These are phyloP conservation scores for Ganoderma resinaceum DNA, from an alignment of 1,284 basidiomycete genomes.

Conservation along the genomic window DNA sequence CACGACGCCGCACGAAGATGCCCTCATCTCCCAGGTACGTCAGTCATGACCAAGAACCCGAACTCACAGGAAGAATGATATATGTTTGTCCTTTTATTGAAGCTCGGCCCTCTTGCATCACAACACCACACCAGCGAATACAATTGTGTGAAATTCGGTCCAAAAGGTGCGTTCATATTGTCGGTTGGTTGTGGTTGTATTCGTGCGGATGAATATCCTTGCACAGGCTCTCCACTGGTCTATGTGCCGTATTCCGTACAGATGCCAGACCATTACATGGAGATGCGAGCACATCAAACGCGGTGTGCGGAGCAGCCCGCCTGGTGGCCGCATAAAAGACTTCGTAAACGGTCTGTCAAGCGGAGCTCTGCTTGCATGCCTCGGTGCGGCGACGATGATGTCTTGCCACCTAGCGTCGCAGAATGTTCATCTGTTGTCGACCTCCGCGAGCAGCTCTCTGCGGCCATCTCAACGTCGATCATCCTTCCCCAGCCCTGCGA, in stretches of 20 bases:
- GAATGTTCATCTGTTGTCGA: constrained; percentile 36
- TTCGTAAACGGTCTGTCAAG: constrained; percentile 3
- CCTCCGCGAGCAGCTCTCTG: constrained; percentile 57
- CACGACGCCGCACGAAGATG: constrained; percentile 13
- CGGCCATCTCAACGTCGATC: constrained; percentile 57
- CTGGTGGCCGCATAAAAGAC: constrained; percentile 60
- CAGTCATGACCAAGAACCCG: not conserved
- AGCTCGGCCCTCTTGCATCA: constrained; percentile 71
- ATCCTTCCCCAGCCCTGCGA: constrained; percentile 37
- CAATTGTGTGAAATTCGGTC: constrained; percentile 78
- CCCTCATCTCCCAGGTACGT: constrained; percentile 25
- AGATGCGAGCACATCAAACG: constrained; percentile 68
- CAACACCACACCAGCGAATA: constrained; percentile 86
- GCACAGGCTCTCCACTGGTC: constrained; percentile 56
- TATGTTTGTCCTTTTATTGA: constrained; percentile 5
- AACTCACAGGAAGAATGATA: not conserved
- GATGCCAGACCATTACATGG: constrained; percentile 66
- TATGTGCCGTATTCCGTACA: constrained; percentile 80
- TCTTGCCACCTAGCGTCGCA: not conserved
- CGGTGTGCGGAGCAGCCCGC: constrained; percentile 48
- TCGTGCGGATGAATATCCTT: not conserved
- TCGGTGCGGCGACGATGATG: not conserved
- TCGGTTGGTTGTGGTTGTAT: not conserved
- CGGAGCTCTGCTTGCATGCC: not conserved
- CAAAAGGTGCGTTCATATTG: constrained; percentile 52